These are phyloP conservation scores for Apostasia ramifera DNA, from an alignment of 106 monocot species.

Conservation along the genomic window DNA sequence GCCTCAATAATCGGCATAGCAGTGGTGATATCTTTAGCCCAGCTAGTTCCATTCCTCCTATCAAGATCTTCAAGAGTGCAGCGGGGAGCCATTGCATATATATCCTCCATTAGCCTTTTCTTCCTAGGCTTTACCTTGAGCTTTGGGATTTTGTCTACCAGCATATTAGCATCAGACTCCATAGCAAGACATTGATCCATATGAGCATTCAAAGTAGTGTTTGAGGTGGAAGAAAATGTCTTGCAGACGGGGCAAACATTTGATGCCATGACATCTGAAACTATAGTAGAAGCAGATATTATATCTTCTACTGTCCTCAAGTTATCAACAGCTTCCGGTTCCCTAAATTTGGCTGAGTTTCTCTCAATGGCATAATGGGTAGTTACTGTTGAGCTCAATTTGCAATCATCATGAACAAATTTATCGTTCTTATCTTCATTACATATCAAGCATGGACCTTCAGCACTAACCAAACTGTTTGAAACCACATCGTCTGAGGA, in stretches of 20 bases:
- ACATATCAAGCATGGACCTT: neutral
- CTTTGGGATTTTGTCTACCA: conserved; percentile 3
- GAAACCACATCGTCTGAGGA: neutral
- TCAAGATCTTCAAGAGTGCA: conserved; percentile 80
- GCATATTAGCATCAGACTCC: conserved; percentile 19
- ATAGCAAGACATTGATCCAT: conserved; percentile 63
- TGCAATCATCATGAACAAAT: neutral
- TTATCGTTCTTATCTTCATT: neutral
- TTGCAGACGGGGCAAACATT: conserved; percentile 81
- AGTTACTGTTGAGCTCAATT: neutral
- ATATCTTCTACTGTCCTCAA: conserved; percentile 23
- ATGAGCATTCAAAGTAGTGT: conserved; percentile 79
- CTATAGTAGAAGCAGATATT: conserved; percentile 27
- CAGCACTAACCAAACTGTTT: neutral
- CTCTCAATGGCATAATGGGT: neutral
- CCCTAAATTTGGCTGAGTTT: neutral
- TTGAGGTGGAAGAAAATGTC: conserved; percentile 60
- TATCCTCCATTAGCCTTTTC: conserved; percentile 65
- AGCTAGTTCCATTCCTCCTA: conserved; percentile 67
- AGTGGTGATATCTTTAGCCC: conserved; percentile 36
- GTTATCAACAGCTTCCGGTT: neutral
- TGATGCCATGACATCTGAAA: conserved; percentile 60
- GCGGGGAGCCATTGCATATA: conserved; percentile 39
- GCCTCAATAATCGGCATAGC: conserved; percentile 4
- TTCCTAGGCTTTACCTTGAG: conserved; percentile 51